A percentile compares a stretch with the other conserved stretches of the same genome.
Conservation (phyloP, 257 asterid species). For the Nyctanthes arbortristis region DNA sequence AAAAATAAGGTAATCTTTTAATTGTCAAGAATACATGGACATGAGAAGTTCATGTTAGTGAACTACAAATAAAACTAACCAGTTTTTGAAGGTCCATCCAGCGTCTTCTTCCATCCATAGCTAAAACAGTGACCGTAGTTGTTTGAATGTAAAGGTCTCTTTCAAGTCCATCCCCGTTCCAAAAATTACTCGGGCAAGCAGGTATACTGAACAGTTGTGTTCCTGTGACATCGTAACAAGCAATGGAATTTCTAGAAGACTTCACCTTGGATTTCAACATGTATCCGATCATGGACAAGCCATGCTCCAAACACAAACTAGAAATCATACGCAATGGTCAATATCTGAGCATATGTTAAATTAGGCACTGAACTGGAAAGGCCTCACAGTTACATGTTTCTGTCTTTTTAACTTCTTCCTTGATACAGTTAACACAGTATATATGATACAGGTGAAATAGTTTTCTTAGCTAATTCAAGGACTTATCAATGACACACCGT, state of each 20-base stretch:
- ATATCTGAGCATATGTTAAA: constrained; percentile 13
- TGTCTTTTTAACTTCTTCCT: constrained; percentile 4
- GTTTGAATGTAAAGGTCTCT: constrained; percentile 81
- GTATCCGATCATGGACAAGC: constrained; percentile 10
- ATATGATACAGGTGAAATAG: constrained; percentile 8
- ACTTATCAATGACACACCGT: constrained; percentile 1
- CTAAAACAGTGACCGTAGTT: constrained; percentile 76
- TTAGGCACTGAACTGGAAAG: constrained; percentile 3
- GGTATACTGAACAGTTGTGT: constrained; percentile 34
- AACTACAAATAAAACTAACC: constrained; percentile 55
- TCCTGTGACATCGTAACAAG: constrained; percentile 44
- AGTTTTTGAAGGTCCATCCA: constrained; percentile 96
- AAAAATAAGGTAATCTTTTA: constrained; percentile 3
- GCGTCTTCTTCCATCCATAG: constrained; percentile 98
- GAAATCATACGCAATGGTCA: constrained; percentile 12
- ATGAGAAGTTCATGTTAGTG: constrained; percentile 11
- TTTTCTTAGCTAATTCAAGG: constrained; percentile 18
- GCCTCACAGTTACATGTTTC: not conserved
- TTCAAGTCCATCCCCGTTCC: constrained; percentile 90
- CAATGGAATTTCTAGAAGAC: constrained; percentile 17
- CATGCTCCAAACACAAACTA: constrained; percentile 10
- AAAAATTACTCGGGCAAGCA: constrained; percentile 68
- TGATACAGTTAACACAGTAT: not conserved
- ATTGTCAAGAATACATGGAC: not conserved
- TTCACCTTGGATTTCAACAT: constrained; percentile 18